These are phyloP conservation scores for Phellopilus nigrolimitatus DNA, from an alignment of 1,284 basidiomycete genomes.

Conservation along the genomic window DNA sequence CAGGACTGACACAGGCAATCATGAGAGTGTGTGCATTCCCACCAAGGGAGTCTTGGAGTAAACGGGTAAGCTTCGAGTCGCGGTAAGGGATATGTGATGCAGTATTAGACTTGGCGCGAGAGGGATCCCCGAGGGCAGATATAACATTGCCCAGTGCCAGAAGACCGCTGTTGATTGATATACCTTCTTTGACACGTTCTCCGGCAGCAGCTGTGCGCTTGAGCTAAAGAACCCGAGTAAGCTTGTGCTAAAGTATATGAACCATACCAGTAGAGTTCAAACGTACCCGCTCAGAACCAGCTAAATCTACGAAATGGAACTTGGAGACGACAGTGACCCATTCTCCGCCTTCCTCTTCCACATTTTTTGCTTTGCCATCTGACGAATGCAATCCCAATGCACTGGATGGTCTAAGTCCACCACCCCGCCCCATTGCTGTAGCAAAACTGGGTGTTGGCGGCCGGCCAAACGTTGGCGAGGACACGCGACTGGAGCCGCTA, in stretches of 20 bases:
- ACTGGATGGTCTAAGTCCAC: slow-evolving; percentile 67
- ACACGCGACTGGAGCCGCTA: slow-evolving; percentile 45
- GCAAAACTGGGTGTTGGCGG: slow-evolving; percentile 74
- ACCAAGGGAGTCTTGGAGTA: slow-evolving; percentile 96
- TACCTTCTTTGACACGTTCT: slow-evolving; percentile 95
- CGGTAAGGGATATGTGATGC: slow-evolving; percentile 91
- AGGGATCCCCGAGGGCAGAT: slow-evolving; percentile 94
- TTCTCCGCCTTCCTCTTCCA: slow-evolving; percentile 67
- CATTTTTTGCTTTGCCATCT: slow-evolving; percentile 39
- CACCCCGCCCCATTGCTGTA: slow-evolving; percentile 64
- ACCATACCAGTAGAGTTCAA: slow-evolving; percentile 9
- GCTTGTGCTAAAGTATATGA: slow-evolving; percentile 20
- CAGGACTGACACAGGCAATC: slow-evolving; percentile 97
- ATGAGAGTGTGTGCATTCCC: slow-evolving; percentile 98
- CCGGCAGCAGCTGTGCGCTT: slow-evolving; percentile 92
- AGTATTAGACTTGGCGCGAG: slow-evolving; percentile 70
- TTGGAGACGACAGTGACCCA: slow-evolving; percentile 92
- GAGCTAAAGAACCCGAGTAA: slow-evolving; percentile 43
- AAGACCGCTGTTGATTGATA: slow-evolving; percentile 95
- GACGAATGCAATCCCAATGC: slow-evolving; percentile 55
- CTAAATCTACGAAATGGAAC: slow-evolving; percentile 98
- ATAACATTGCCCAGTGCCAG: slow-evolving; percentile 98
- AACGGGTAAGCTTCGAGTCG: slow-evolving; percentile 92
- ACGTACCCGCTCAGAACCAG: slow-evolving; percentile 89
- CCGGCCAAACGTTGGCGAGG: slow-evolving; percentile 70